phyloP scores from a whole-genome alignment of 176 grass and related monocot genomes.

The Bothriochloa decipiens region DNA sequence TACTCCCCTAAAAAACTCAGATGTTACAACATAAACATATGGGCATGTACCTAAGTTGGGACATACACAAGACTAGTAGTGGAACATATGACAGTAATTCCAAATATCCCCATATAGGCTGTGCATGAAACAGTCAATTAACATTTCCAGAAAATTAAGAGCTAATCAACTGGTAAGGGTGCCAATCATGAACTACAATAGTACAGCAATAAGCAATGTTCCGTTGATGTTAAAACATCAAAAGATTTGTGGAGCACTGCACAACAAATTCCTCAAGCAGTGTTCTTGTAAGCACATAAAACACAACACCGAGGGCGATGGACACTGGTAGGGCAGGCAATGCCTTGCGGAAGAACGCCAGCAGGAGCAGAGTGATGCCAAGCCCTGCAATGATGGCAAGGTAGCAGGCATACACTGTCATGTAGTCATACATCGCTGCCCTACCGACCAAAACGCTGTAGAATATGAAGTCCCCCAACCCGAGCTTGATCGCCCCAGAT shows the following conservation, averaged over 20 bases:
- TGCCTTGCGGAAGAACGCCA: slow-evolving; percentile 59
- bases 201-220: slow-evolving; percentile 34
- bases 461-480: slow-evolving; percentile 96
- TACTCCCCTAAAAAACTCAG: background rate
- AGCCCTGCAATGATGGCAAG: slow-evolving; percentile 76
- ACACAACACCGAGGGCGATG: slow-evolving; percentile 68
- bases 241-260: slow-evolving; percentile 74
- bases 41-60: background rate
- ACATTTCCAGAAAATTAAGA: slow-evolving; percentile 29
- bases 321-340: slow-evolving; percentile 67
- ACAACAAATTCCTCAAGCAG: slow-evolving; percentile 61
- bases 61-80: slow-evolving; percentile 4
- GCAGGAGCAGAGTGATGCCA: slow-evolving; percentile 57
- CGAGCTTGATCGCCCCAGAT: slow-evolving; percentile 87
- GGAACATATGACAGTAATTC: background rate
- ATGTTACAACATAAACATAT: slow-evolving; percentile 5
- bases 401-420: slow-evolving; percentile 83
- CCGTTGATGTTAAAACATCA: slow-evolving; percentile 83
- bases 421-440: slow-evolving; percentile 89
- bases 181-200: background rate
- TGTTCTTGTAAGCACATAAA: slow-evolving; percentile 86
- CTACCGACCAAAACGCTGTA: slow-evolving; percentile 91
- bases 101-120: slow-evolving; percentile 6
- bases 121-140: background rate
- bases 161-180: background rate